Evolutionary conservation across 1,139 yeast genomes (phyloP).

Genomic region (Geotrichum siamense): DNA sequence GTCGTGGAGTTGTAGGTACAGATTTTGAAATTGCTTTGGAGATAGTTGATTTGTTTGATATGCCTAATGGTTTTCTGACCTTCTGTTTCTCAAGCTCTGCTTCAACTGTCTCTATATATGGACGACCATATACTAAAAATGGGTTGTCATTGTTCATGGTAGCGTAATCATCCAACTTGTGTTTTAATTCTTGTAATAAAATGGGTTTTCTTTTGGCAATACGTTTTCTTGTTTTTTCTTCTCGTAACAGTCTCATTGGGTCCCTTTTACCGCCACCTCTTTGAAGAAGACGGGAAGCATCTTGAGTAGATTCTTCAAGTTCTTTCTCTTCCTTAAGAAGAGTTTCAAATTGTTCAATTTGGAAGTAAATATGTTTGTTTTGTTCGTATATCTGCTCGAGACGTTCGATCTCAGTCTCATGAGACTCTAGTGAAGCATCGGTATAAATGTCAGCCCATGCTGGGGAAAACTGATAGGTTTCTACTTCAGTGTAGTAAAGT

Average conservation of each 20-base stretch:
- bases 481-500: constrained; percentile 50
- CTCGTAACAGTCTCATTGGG: constrained; percentile 69
- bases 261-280: constrained; percentile 48
- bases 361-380: constrained; percentile 48
- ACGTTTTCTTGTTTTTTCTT: constrained; percentile 67
- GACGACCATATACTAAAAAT: constrained; percentile 32
- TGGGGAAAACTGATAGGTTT: constrained; percentile 35
- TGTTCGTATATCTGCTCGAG: constrained; percentile 47
- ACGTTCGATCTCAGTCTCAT: constrained; percentile 53
- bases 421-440: constrained; percentile 50
- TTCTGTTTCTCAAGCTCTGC: constrained; percentile 22
- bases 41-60: neutral
- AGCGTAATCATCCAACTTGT: constrained; percentile 45
- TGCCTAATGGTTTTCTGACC: constrained; percentile 18
- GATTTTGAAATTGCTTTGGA: neutral
- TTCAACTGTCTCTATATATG: constrained; percentile 24
- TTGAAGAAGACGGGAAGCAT: constrained; percentile 69
- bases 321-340: constrained; percentile 55
- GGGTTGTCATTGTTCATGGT: constrained; percentile 37
- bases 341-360: constrained; percentile 49
- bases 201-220: constrained; percentile 62
- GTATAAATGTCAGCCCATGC: constrained; percentile 40
- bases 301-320: constrained; percentile 63
- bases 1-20: constrained; percentile 2
- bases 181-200: constrained; percentile 47